phyloP scores from a whole-genome alignment of 2,329 filamentous ascomycete species.

The Septoria petroselini region DNA sequence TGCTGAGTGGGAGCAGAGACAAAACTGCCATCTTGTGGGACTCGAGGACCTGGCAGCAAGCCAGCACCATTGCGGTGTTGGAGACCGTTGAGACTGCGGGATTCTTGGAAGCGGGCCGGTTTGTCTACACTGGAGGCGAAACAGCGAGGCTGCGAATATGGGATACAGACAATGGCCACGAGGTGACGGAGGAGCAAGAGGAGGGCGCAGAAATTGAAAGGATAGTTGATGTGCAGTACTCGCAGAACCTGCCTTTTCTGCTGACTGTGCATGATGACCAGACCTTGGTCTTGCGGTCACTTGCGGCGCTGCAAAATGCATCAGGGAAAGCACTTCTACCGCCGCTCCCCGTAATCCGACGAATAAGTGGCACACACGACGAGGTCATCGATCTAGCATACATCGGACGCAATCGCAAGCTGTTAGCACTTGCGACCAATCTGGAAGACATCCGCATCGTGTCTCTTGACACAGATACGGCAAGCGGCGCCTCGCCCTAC shows the following conservation, averaged over 20 bases:
- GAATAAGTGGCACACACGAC: slow-evolving; percentile 94
- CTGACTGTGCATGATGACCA: slow-evolving; percentile 86
- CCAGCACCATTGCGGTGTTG: slow-evolving; percentile 75
- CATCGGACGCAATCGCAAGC: slow-evolving; percentile 71
- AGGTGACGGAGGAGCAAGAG: slow-evolving; percentile 73
- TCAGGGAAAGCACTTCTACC: slow-evolving; percentile 19
- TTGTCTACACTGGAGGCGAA: slow-evolving; percentile 81
- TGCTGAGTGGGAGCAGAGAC: slow-evolving; percentile 85
- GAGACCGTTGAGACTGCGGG: slow-evolving; percentile 83
- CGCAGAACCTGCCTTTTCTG: slow-evolving; percentile 64
- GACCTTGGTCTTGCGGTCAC: slow-evolving; percentile 72
- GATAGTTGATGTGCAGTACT: slow-evolving; percentile 70
- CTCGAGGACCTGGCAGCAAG: slow-evolving; percentile 75
- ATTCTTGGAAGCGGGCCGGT: slow-evolving; percentile 66
- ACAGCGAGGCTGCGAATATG: slow-evolving; percentile 81
- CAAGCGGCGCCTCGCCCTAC: slow-evolving; percentile 46
- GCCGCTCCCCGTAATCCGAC: slow-evolving; percentile 61
- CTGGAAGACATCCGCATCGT: slow-evolving; percentile 89
- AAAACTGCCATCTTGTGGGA: slow-evolving; percentile 95
- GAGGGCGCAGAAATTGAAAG: slow-evolving; percentile 58
- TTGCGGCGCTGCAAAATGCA: slow-evolving; percentile 41
- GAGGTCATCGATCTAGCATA: slow-evolving; percentile 95
- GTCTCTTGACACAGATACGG: slow-evolving; percentile 53
- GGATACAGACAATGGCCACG: slow-evolving; percentile 71
- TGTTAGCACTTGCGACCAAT: slow-evolving; percentile 90